phyloP scores from a whole-genome alignment of 179 eudicot species.

The Gypsophila paniculata region DNA sequence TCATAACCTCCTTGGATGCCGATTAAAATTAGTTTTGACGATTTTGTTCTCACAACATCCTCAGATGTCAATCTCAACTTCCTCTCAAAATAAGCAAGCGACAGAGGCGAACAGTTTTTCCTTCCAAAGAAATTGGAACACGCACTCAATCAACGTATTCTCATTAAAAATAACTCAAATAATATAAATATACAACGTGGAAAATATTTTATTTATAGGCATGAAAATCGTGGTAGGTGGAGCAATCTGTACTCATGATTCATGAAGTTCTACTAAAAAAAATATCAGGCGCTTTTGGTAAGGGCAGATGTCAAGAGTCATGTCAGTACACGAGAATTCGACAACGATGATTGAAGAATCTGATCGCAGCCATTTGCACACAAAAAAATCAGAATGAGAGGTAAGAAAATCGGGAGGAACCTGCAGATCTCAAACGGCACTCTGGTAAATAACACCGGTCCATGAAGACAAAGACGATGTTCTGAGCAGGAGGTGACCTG shows the following conservation, averaged over 20 bases:
- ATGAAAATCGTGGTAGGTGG: conserved; percentile 18
- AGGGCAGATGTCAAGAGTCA: conserved; percentile 16
- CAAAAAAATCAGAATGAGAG: neutral
- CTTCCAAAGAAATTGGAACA: conserved; percentile 23
- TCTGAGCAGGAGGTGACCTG: neutral
- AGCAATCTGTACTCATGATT: conserved; percentile 8
- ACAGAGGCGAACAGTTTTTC: neutral
- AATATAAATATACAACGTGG: neutral
- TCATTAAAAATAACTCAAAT: neutral
- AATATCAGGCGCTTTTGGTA: conserved; percentile 4
- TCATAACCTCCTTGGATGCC: too few species aligned
- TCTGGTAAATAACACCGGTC: neutral
- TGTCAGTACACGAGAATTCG: conserved; percentile 6
- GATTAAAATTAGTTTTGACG: neutral
- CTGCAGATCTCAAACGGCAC: neutral
- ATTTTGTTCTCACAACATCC: neutral
- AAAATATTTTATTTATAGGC: neutral
- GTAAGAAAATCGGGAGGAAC: neutral
- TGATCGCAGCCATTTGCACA: neutral
- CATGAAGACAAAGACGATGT: neutral
- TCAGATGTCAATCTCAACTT: neutral
- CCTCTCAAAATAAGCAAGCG: conserved; percentile 13
- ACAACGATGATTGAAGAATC: conserved; percentile 3
- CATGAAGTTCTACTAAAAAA: conserved; percentile 12
- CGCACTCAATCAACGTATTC: conserved; percentile 10